phyloP scores from a whole-genome alignment of 1,284 basidiomycete species.

The Wolfiporia cocos region DNA sequence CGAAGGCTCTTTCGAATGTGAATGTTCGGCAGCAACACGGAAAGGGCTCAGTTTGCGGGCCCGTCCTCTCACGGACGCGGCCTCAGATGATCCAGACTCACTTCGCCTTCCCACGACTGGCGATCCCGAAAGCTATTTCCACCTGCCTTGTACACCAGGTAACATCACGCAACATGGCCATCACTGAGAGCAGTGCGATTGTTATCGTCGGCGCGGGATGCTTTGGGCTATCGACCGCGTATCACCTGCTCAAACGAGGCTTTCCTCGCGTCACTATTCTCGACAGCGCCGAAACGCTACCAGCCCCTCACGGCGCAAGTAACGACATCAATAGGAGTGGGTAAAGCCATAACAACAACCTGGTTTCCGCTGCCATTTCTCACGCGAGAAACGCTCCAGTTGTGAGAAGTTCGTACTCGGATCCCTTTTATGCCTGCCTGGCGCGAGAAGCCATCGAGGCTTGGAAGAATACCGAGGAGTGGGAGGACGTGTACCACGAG shows the following conservation, averaged over 20 bases:
- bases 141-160: too few relatives aligned
- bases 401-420: slow-evolving; percentile 64
- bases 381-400: slow-evolving; percentile 32
- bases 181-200: slow-evolving; percentile 29
- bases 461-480: slow-evolving; percentile 63
- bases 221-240: slow-evolving; percentile 79
- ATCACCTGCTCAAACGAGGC: slow-evolving; percentile 62
- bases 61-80: too few relatives aligned
- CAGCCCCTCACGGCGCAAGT: slow-evolving; percentile 76
- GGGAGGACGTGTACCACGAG: slow-evolving; percentile 79
- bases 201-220: slow-evolving; percentile 80
- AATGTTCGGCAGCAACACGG: too few relatives aligned
- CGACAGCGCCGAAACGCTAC: slow-evolving; percentile 58
- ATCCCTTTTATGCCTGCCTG: slow-evolving; percentile 62
- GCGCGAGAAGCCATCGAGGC: slow-evolving; percentile 65
- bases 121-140: too few relatives aligned
- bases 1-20: too few relatives aligned
- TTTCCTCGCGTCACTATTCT: slow-evolving; percentile 65
- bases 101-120: too few relatives aligned
- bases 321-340: slow-evolving; percentile 80
- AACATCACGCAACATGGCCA: too few relatives aligned
- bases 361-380: background rate
- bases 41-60: too few relatives aligned
- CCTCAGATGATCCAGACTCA: too few relatives aligned
- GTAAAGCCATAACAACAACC: too few relatives aligned